Conservation (phyloP, 768 basidiomycete species). For the Tulasnella sp. region DNA sequence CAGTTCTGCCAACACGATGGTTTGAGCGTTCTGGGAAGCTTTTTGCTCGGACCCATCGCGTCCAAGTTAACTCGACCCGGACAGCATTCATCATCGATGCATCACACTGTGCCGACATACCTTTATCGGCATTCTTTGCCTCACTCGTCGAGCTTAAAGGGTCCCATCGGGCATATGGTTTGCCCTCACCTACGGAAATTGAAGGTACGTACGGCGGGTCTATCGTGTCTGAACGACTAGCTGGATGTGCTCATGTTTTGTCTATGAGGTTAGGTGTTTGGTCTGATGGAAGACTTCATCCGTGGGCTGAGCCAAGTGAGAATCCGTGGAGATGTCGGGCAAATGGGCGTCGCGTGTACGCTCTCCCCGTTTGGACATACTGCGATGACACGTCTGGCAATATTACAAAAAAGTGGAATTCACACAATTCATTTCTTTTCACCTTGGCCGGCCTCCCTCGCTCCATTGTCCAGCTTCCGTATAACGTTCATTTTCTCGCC, state of each 20-base stretch:
- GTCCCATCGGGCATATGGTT: too few species aligned
- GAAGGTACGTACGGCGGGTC: background rate
- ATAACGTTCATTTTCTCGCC: background rate
- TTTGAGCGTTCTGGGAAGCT: conserved; percentile 13
- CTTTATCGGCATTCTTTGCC: background rate
- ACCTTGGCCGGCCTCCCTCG: conserved; percentile 20
- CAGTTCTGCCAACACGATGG: conserved; percentile 21
- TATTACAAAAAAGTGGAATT: conserved; percentile 24
- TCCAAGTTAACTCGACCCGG: background rate
- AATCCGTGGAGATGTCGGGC: background rate
- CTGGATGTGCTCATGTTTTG: background rate
- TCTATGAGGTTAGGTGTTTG: background rate
- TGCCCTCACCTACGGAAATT: too few species aligned
- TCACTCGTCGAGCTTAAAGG: too few species aligned
- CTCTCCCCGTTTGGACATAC: background rate
- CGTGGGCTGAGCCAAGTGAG: too few species aligned
- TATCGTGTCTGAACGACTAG: background rate
- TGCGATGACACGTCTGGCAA: conserved; percentile 23
- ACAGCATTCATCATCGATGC: background rate
- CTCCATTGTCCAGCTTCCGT: background rate
- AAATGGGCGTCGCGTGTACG: background rate
- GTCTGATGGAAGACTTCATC: background rate
- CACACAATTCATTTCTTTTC: conserved; percentile 23
- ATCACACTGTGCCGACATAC: background rate
- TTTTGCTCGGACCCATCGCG: background rate